Conservation (phyloP, 176 grass and related monocot genomes). For the Oryza longistaminata region DNA sequence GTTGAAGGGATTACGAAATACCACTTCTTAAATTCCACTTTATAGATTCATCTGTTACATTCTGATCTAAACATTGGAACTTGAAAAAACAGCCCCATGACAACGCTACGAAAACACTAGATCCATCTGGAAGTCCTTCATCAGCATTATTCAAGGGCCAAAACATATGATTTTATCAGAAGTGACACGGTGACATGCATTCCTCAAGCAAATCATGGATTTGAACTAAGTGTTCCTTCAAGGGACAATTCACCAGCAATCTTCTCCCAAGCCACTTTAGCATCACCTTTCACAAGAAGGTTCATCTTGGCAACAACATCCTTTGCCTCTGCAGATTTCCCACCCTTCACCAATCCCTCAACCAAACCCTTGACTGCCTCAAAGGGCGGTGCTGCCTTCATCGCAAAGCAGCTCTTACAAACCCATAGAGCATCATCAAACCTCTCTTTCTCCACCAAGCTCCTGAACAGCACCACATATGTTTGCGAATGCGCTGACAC, state of each 20-base stretch:
- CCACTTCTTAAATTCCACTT: constrained; percentile 35
- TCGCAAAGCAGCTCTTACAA: constrained; percentile 68
- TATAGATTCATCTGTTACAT: constrained; percentile 34
- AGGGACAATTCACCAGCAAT: constrained; percentile 57
- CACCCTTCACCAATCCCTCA: constrained; percentile 63
- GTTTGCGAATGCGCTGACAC: constrained; percentile 52
- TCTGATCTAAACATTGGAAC: constrained; percentile 35
- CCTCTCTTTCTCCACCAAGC: constrained; percentile 62
- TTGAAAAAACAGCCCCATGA: constrained; percentile 26
- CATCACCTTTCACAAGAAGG: constrained; percentile 61
- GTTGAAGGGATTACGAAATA: constrained; percentile 16
- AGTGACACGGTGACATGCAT: neutral
- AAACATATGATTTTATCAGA: constrained; percentile 29
- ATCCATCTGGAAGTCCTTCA: constrained; percentile 22
- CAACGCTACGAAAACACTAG: constrained; percentile 10
- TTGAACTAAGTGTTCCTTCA: constrained; percentile 29
- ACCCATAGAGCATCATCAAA: constrained; percentile 61
- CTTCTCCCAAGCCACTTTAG: constrained; percentile 76
- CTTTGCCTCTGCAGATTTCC: constrained; percentile 58
- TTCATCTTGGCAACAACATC: constrained; percentile 67
- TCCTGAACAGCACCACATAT: constrained; percentile 60
- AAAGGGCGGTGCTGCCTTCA: constrained; percentile 58
- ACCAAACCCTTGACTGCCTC: constrained; percentile 74
- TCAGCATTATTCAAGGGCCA: constrained; percentile 23
- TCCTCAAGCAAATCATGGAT: constrained; percentile 45